phyloP scores from a whole-genome alignment of 2,329 filamentous ascomycete genomes.

The Stachybotrys chlorohalonatus region DNA sequence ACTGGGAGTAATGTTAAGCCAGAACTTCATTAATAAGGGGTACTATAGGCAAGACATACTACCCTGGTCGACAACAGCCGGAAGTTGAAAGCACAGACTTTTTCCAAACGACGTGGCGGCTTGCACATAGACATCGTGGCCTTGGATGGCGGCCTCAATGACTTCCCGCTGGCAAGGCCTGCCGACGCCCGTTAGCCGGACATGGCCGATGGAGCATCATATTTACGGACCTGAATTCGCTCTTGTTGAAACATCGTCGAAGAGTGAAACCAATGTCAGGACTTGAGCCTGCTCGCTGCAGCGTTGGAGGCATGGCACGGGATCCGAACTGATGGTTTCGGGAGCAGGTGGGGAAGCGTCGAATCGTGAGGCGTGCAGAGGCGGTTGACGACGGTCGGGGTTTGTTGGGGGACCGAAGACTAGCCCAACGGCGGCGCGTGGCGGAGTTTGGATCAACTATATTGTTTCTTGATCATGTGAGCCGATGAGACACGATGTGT shows the following conservation, averaged over 20 bases:
- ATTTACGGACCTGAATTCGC: constrained; percentile 56
- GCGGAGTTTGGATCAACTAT: not conserved
- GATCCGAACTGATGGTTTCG: constrained; percentile 19
- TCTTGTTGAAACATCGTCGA: constrained; percentile 63
- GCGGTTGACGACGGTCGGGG: too few relatives aligned
- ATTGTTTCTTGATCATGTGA: not conserved
- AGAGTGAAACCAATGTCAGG: constrained; percentile 68
- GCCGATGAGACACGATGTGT: not conserved
- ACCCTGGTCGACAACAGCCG: constrained; percentile 78
- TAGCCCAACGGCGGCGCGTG: not conserved
- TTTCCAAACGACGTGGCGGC: constrained; percentile 89
- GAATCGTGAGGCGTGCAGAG: too few relatives aligned
- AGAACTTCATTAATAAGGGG: not conserved
- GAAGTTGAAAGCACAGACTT: constrained; percentile 86
- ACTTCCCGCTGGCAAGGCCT: constrained; percentile 84
- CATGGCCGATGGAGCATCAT: constrained; percentile 1
- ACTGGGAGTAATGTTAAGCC: constrained; percentile 36
- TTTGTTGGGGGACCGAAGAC: too few relatives aligned
- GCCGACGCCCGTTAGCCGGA: not conserved
- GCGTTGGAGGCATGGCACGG: constrained; percentile 14
- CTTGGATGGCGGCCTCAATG: constrained; percentile 69
- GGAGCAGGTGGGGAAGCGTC: constrained; percentile 2
- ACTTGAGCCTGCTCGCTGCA: constrained; percentile 37
- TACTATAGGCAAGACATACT: constrained; percentile 44
- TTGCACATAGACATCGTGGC: constrained; percentile 88